Percentiles rank a stretch among this genome's conserved stretches.
Conservation (phyloP, 192 early-diverging fungal genomes). For the Coemansia sp. region DNA sequence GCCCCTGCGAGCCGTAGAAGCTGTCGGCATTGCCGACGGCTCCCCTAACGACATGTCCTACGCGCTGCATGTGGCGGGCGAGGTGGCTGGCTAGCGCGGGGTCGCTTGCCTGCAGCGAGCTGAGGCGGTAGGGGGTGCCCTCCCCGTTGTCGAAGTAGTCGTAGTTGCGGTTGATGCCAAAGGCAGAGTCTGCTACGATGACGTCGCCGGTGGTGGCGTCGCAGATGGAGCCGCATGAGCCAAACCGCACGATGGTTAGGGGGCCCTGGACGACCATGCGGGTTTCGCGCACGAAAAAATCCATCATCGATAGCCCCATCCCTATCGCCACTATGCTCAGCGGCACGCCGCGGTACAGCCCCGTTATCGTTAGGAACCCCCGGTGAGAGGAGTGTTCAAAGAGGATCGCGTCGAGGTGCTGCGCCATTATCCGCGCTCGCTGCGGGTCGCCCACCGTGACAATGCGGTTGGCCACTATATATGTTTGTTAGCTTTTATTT, state of each 20-base stretch:
- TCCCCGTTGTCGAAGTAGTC: constrained; percentile 64
- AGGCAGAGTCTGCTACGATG: constrained; percentile 66
- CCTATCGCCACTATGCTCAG: constrained; percentile 85
- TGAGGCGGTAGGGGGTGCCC: constrained; percentile 66
- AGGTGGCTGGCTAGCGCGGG: constrained; percentile 33
- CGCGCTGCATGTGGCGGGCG: constrained; percentile 22
- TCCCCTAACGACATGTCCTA: constrained; percentile 56
- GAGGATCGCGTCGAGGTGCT: constrained; percentile 59
- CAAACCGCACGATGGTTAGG: constrained; percentile 76
- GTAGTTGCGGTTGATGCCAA: constrained; percentile 69
- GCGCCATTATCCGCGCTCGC: constrained; percentile 66
- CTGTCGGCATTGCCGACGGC: constrained; percentile 77
- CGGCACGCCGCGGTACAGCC: constrained; percentile 70
- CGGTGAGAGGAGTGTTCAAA: constrained; percentile 65
- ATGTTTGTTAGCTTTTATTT: neutral
- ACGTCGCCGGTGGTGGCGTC: constrained; percentile 60
- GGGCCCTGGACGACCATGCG: constrained; percentile 77
- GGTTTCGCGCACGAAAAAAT: constrained; percentile 88
- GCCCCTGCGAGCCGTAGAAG: constrained; percentile 86
- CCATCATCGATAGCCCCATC: constrained; percentile 86
- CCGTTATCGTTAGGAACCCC: constrained; percentile 86
- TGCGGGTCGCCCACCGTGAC: constrained; percentile 85
- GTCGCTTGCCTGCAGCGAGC: constrained; percentile 63
- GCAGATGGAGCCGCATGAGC: constrained; percentile 82
- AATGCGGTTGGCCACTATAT: constrained; percentile 75